Base-by-base conservation (phyloP, 2,329 filamentous ascomycete species). In the Monilinia vaccinii-corymbosi region DNA sequence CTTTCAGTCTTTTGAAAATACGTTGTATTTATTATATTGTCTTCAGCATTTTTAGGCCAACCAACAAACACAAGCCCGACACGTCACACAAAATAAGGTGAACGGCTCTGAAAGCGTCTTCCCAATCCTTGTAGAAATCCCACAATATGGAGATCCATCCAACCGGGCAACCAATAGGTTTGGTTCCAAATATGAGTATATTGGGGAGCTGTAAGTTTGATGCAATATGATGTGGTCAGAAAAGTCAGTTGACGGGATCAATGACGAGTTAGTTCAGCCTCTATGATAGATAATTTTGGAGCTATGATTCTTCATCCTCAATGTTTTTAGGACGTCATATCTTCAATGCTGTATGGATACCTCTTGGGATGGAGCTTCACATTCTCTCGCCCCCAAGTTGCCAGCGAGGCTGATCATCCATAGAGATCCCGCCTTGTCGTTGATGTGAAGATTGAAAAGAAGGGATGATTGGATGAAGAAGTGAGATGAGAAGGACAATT, bases 71-170 rank as follows among this genome's bases (percentile, higher is more conserved):
- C 16, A 44, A 13, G 7, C 51, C 51, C 51, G 51, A 40, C 38
- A 55, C 51, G 51, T 55, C 51, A 55, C 40, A 55, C 38, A 34
- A 44, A 44, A 34, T n/a, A 55, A 28, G 32, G 28, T 34, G 38
- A 44, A 55, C 44, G 28, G 23, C 38, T 44, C 44, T 28, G 23
- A 32, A 44, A 53, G 34, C 34, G 34, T 36, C 13, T 42, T 32
- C 28, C 18, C 40, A 31, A 55, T 55, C 13, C 38, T 23, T 11
- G 51, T 23, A 44, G 25, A 55, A 44, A 23, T 32, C 38, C 23
- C n/a, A 44, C 4, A n/a, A 34, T 44, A 23, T 44, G 25, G 8
- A 32, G 38, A 44, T 53, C 38, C 16, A 44, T 44, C 38, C 38
- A 23, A 3, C 25, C 32, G 32, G 25, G 28, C 32, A 18, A 4